These are phyloP conservation scores for Colletotrichum tanaceti DNA, from an alignment of 2,329 filamentous ascomycete species.

Conservation along the genomic window DNA sequence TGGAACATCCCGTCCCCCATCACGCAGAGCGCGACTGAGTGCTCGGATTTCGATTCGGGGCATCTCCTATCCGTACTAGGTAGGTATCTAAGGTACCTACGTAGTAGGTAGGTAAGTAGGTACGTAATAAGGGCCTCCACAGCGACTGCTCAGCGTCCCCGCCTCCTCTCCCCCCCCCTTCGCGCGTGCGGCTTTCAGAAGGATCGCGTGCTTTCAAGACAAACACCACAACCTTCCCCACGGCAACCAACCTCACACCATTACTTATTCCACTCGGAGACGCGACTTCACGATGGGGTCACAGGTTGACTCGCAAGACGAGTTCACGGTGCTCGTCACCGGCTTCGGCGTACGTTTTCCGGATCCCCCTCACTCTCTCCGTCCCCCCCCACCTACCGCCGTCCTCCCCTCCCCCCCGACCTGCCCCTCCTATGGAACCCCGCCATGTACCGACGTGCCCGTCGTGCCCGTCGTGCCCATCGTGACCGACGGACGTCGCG, in stretches of 20 bases:
- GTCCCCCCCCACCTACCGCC: neutral
- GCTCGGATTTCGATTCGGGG: neutral
- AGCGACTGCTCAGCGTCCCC: neutral
- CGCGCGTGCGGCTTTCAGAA: neutral
- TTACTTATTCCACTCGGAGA: neutral
- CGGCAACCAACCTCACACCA: neutral
- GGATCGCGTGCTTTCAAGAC: slow-evolving; percentile 3
- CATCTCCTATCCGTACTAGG: too few species aligned
- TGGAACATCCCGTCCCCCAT: neutral
- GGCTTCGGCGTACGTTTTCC: slow-evolving; percentile 67
- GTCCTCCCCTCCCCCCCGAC: neutral
- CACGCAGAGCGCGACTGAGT: neutral
- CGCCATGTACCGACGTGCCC: slow-evolving; percentile 21
- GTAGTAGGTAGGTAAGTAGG: too few species aligned
- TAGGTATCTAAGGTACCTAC: too few species aligned
- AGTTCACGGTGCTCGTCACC: slow-evolving; percentile 69
- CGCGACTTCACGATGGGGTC: slow-evolving; percentile 49
- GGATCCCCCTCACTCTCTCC: neutral
- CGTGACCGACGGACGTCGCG: too few species aligned
- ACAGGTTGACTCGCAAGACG: slow-evolving; percentile 54
- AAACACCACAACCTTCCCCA: neutral
- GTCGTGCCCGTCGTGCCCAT: slow-evolving; percentile 4
- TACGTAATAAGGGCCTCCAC: neutral
- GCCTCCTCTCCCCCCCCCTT: neutral
- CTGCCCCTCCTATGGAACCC: slow-evolving; percentile 24